Evolutionary conservation across 2,329 filamentous ascomycete species (phyloP).

Genomic region (Colletotrichum horii): DNA sequence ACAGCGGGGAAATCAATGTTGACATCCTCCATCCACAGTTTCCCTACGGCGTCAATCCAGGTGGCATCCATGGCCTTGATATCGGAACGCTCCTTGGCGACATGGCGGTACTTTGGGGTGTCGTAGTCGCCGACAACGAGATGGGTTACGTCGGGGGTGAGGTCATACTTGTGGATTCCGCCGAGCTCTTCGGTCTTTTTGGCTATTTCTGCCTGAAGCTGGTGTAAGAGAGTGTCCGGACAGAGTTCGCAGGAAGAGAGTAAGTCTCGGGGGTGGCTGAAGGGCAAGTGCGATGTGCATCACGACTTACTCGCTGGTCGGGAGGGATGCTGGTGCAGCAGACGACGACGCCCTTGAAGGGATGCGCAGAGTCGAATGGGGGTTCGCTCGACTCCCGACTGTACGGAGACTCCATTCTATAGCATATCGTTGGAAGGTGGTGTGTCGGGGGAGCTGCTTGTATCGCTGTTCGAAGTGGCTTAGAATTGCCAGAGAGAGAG

Average conservation of each 20-base stretch:
- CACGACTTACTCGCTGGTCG: constrained; percentile 72
- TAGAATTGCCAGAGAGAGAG: neutral
- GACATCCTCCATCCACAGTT: constrained; percentile 80
- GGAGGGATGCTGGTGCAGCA: constrained; percentile 88
- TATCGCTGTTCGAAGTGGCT: neutral
- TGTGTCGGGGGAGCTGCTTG: neutral
- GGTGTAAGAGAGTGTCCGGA: neutral
- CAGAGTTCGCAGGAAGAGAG: neutral
- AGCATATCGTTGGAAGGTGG: neutral
- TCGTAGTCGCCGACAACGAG: constrained; percentile 88
- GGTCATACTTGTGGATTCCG: constrained; percentile 84
- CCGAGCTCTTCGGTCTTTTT: constrained; percentile 79
- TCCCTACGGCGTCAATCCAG: constrained; percentile 83
- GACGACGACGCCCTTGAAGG: constrained; percentile 75
- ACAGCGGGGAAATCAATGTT: constrained; percentile 75
- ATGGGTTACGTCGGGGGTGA: constrained; percentile 96
- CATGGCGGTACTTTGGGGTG: constrained; percentile 94
- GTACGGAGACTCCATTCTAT: constrained; percentile 9
- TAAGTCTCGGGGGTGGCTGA: neutral
- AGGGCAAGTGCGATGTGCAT: neutral
- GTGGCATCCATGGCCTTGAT: constrained; percentile 81
- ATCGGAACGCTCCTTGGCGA: constrained; percentile 86
- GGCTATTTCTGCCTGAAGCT: constrained; percentile 57
- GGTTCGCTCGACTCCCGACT: constrained; percentile 25
- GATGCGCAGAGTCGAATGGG: constrained; percentile 61